Evolutionary conservation across 106 monocot species (phyloP).

Genomic region (Platanthera guangdongensis): DNA sequence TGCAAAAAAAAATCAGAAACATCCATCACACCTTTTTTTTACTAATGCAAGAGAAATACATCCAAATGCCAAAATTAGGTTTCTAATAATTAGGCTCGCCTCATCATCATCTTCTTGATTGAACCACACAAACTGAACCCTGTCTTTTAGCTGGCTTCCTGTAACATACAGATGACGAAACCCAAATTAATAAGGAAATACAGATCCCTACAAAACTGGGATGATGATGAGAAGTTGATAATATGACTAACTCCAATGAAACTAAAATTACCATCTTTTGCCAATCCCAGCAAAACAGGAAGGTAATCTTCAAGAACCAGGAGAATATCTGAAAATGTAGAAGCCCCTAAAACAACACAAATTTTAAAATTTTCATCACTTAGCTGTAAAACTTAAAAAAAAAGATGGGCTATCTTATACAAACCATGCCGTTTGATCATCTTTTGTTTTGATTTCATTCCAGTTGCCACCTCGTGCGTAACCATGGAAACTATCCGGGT

Average conservation of each 20-base stretch:
- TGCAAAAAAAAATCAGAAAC: constrained; percentile 6
- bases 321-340: constrained; percentile 40
- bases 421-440: constrained; percentile 55
- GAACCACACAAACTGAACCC: constrained; percentile 54
- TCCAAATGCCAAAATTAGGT: not conserved
- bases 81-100: constrained; percentile 16
- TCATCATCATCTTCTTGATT: constrained; percentile 64
- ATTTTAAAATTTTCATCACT: not conserved
- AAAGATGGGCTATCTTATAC: not conserved
- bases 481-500: constrained; percentile 57
- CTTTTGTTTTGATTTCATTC: constrained; percentile 34
- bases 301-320: constrained; percentile 51
- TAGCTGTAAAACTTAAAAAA: not conserved
- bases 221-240: not conserved
- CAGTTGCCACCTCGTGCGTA: constrained; percentile 41
- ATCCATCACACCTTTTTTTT: constrained; percentile 1
- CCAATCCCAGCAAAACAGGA: constrained; percentile 47
- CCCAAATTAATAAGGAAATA: not conserved
- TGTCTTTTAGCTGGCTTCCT: constrained; percentile 41
- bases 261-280: constrained; percentile 36
- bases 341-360: constrained; percentile 23
- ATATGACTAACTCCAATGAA: not conserved
- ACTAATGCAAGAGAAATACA: not conserved
- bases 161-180: constrained; percentile 6
- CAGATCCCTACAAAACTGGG: not conserved